Conservation (phyloP, 768 basidiomycete species). For the Lentinula boryana region DNA sequence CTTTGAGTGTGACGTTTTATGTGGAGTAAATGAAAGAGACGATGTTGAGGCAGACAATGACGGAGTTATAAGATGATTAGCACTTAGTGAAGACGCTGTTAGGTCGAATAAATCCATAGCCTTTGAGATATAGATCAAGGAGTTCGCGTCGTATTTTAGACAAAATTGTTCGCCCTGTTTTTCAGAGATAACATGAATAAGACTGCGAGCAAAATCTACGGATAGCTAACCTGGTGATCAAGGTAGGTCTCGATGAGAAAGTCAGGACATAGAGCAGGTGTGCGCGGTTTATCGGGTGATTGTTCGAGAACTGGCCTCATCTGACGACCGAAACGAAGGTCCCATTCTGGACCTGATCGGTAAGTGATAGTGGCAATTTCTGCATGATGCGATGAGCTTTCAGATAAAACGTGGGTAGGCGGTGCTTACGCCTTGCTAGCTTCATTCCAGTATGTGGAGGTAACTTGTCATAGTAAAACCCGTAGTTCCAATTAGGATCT, state of each 20-base stretch:
- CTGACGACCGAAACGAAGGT: conserved; percentile 90
- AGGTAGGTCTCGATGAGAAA: conserved; percentile 99
- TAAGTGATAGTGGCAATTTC: conserved; percentile 99
- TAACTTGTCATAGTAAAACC: conserved; percentile 93
- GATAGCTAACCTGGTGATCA: conserved; percentile 84
- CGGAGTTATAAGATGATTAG: conserved; percentile 17
- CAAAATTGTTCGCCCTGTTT: conserved; percentile 90
- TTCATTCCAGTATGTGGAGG: conserved; percentile 99
- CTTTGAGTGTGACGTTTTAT: conserved; percentile 51
- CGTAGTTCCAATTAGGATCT: conserved; percentile 98
- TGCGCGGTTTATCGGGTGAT: conserved; percentile 22
- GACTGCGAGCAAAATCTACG: conserved; percentile 59
- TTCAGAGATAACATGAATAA: conserved; percentile 55
- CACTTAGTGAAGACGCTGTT: conserved; percentile 67
- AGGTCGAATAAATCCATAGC: conserved; percentile 99
- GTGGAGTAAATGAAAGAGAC: conserved; percentile 16
- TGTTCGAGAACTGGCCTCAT: conserved; percentile 39
- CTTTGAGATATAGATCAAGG: conserved; percentile 96
- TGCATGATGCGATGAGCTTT: conserved; percentile 22
- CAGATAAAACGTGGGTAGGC: background rate
- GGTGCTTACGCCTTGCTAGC: conserved; percentile 75
- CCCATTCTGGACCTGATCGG: conserved; percentile 99
- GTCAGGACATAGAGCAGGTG: conserved; percentile 89
- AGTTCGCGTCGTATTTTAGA: conserved; percentile 98
- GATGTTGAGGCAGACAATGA: conserved; percentile 21